These are phyloP conservation scores for Umbelopsis isabellina DNA, from an alignment of 192 early-diverging fungal species.

Conservation along the genomic window DNA sequence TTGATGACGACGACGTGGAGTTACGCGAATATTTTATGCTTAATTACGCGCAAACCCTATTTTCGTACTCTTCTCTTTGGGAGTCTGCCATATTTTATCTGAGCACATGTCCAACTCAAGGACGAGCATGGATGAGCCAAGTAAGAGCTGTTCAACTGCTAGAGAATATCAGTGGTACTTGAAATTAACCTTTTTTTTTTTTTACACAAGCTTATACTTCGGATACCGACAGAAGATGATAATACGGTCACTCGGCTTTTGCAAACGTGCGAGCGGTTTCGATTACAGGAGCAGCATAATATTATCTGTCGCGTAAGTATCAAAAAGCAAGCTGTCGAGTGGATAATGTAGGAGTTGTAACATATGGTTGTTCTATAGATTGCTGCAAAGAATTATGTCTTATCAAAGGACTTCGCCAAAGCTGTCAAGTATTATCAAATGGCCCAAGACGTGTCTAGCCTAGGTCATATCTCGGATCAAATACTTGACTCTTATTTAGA, in stretches of 20 bases:
- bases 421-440: constrained; percentile 20
- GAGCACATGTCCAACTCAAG: constrained; percentile 8
- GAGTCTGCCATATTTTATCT: constrained; percentile 38
- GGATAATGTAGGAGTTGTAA: too few relatives aligned
- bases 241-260: not conserved
- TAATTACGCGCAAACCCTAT: constrained; percentile 39
- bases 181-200: not conserved
- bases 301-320: constrained; percentile 8
- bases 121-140: constrained; percentile 6
- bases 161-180: not conserved
- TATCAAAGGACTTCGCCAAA: not conserved
- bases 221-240: constrained; percentile 1
- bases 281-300: not conserved
- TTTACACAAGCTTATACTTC: not conserved
- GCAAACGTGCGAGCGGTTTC: not conserved
- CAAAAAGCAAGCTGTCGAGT: too few relatives aligned
- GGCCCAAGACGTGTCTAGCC: not conserved
- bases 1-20: constrained; percentile 28
- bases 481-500: not conserved
- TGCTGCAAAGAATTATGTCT: not conserved
- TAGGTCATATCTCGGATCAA: constrained; percentile 6
- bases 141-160: not conserved
- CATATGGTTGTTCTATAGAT: not conserved
- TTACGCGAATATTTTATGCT: constrained; percentile 52
- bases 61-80: constrained; percentile 39